These are phyloP conservation scores for Zizania palustris DNA, from an alignment of 202 grass and related monocot species.

Conservation along the genomic window DNA sequence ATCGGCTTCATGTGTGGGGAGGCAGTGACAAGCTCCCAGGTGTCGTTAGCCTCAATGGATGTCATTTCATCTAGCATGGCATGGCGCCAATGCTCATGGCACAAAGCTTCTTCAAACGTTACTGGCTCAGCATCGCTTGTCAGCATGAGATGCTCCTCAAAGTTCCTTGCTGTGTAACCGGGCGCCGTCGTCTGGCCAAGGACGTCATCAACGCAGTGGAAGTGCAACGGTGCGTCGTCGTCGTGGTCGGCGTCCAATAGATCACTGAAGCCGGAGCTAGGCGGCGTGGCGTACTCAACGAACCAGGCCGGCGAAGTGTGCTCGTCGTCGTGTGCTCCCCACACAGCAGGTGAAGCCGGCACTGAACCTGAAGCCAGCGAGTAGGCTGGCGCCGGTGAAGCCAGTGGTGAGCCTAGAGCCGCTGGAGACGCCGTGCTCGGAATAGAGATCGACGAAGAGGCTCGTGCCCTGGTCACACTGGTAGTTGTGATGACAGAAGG, in stretches of 20 bases:
- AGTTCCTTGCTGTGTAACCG: background rate
- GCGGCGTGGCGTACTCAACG: background rate
- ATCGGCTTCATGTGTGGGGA: too few species aligned
- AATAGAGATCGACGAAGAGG: background rate
- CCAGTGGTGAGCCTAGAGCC: too few species aligned
- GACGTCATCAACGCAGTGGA: background rate
- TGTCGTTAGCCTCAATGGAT: background rate
- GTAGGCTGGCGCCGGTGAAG: too few species aligned
- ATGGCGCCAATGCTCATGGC: background rate
- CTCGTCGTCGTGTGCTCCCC: too few species aligned
- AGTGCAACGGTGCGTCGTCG: background rate
- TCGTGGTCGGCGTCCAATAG: background rate
- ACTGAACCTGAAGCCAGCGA: too few species aligned
- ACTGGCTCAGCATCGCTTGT: too few species aligned
- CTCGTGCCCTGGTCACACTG: background rate
- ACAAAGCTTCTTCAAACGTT: background rate
- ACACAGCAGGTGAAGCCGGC: too few species aligned
- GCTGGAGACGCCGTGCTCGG: background rate
- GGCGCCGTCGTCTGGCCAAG: background rate
- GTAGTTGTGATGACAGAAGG: background rate
- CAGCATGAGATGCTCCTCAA: background rate
- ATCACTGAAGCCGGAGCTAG: too few species aligned
- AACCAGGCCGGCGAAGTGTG: background rate
- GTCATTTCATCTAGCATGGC: background rate
- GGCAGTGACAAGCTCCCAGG: too few species aligned